Base-by-base conservation (phyloP, 2,329 filamentous ascomycete genomes). In the Stagonosporopsis rhizophila region DNA sequence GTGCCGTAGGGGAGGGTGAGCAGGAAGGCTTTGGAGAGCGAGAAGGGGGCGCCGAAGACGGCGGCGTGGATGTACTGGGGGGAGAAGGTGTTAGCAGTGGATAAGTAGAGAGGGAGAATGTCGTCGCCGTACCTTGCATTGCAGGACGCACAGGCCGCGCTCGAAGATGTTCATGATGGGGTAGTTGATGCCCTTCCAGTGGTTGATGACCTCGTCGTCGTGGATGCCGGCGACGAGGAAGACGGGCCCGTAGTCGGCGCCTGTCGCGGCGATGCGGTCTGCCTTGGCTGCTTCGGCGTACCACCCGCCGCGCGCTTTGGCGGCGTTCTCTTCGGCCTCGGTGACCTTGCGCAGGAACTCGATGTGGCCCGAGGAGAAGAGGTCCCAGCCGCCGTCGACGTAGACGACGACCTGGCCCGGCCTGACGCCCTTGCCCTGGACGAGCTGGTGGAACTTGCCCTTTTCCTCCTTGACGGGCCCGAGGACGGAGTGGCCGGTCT, bases 131-230 rank as follows among this genome's bases (percentile, higher is more conserved):
- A 94, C 91, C 76, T 89, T 89, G 82, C 95, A 99, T 73, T 99
- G 95, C 60, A 98, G 81, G 27, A 98, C 94, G 74, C 95, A 99
- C 20, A 99, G 86, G 1, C 93, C 93, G 38, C 95, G 89, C 81
- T 99, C 95, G 70, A 94, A 96, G 54, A 96, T 93, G 80, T 98
- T 99, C 95, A 99, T 99, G 79, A 99, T 98, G 23, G 95, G 95
- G 74, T 97, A 99, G 79, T 99, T 99, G 68, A 97, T 84, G 32
- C 95, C 94, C 79, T 98, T 98, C 90, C 92, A 96, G 69, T 89
- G 82, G 78, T 99, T 99, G 77, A 99, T 96, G 58, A 96, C 92
- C 62, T 89, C 87, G 75, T 99, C 95, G 69, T 96, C 91, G 77
- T 99, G 95, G 22, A 99, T 88, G 44, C 95, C 95, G 2, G 92